Evolutionary conservation across 1,139 yeast species (phyloP).

Genomic region (Candida buenavistaensis): DNA sequence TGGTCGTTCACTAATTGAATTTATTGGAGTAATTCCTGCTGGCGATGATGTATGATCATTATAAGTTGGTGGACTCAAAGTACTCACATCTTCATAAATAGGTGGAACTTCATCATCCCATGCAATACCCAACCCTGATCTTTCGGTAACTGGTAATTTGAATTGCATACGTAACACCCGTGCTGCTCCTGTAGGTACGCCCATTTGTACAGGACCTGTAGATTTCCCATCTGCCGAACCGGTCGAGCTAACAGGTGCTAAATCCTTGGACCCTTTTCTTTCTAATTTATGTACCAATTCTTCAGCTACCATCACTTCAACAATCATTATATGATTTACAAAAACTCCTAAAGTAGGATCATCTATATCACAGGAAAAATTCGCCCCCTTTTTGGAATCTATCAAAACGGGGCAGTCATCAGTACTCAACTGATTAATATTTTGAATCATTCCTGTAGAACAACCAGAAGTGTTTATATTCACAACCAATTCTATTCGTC

Average conservation of each 20-base stretch:
- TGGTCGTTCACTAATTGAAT: conserved; percentile 18
- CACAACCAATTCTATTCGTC: conserved; percentile 74
- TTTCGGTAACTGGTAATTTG: conserved; percentile 73
- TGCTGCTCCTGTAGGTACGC: conserved; percentile 92
- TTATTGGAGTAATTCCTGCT: conserved; percentile 13
- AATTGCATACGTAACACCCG: conserved; percentile 94
- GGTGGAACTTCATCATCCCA: conserved; percentile 99
- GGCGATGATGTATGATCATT: conserved; percentile 31
- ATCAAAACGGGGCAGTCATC: conserved; percentile 26
- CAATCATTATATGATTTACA: conserved; percentile 71
- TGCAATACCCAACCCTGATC: conserved; percentile 93
- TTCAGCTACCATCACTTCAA: conserved; percentile 93
- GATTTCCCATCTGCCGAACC: not conserved
- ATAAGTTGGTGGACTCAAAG: conserved; percentile 85
- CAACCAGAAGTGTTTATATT: conserved; percentile 59
- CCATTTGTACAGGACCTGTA: conserved; percentile 9
- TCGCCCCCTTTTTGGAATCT: conserved; percentile 44
- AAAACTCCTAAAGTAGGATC: conserved; percentile 80
- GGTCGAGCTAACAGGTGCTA: conserved; percentile 20
- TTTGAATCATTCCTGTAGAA: conserved; percentile 52
- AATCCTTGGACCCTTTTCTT: conserved; percentile 16
- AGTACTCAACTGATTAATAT: conserved; percentile 28
- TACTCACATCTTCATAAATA: conserved; percentile 78
- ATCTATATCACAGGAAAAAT: conserved; percentile 75
- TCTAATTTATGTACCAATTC: conserved; percentile 55